Evolutionary conservation across 768 basidiomycete species (phyloP), one percentile per base, ranked within the genome.

Genomic region (Leccinum pellstonianum): DNA sequence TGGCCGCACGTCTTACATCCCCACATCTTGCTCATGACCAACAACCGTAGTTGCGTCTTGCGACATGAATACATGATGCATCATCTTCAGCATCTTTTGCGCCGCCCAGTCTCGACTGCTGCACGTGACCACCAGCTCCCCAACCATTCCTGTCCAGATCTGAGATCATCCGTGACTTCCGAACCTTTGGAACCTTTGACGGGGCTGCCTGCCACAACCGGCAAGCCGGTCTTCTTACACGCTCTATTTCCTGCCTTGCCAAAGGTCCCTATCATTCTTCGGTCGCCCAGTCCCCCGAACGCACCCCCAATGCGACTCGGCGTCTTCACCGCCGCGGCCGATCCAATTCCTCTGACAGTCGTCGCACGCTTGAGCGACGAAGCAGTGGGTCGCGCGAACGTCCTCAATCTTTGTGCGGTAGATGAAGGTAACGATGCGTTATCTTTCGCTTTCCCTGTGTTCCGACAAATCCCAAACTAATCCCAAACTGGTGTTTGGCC

Each of bases 401-500:
- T 62, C 38, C 49, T 51, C 7, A 46, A 35, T 37, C 54, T 31
- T 27, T 56, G 59, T 27, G 52, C 2, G 8, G 62, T 51, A 11
- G 57, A 60, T 12, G 41, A n/a, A 12, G 56, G 61, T 12, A 70
- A 33, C 6, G 62, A 64, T 19, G 56, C 5, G 21, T 73, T 71
- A 12, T 70, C 72, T 48, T 58, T 70, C 19, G 6, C 11, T 33
- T 56, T 66, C 65, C 66, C 21, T 23, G 21, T 2, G 21, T 23
- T 23, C 21, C 21, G 21, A 23, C 1, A 23, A 23, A 23, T 23
- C 21, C 21, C 21, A 23, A 54, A 83, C 82, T 68, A 90, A 88
- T 33, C 87, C 90, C 76, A 90, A 73, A 58, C 85, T 88, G 3
- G 88, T 88, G 56, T 81, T 87, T 1, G 90, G 87, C 46, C 81